Percentiles rank a stretch among this genome's conserved stretches.
Evolutionary conservation across 495 filamentous ascomycete species (phyloP).

Genomic region (Penicillium malachiteum): DNA sequence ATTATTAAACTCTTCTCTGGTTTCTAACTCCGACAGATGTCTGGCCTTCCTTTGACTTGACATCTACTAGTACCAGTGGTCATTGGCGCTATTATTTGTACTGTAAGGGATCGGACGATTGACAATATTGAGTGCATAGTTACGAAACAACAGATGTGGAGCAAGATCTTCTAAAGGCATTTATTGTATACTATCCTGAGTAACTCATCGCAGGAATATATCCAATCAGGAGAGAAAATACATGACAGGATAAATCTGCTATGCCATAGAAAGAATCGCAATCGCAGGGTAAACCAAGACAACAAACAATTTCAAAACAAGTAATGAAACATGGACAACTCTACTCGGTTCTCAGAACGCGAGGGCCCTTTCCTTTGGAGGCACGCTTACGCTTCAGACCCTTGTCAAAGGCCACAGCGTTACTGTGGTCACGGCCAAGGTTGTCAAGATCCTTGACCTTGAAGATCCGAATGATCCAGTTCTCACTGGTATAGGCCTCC

Average conservation of each 20-base stretch:
- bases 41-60: too few species aligned
- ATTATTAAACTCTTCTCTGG: constrained; percentile 21
- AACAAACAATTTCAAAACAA: constrained; percentile 5
- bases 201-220: constrained; percentile 8
- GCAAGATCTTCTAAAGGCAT: constrained; percentile 1
- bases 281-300: constrained; percentile 10
- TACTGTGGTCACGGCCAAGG: constrained; percentile 82
- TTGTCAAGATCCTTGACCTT: constrained; percentile 99
- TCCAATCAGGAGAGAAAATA: constrained; percentile 8
- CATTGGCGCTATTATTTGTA: too few species aligned
- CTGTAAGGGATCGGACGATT: too few species aligned
- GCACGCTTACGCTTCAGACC: constrained; percentile 93
- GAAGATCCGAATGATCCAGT: constrained; percentile 99
- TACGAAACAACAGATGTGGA: too few species aligned
- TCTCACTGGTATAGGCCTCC: constrained; percentile 98
- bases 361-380: constrained; percentile 73
- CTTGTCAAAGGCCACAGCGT: constrained; percentile 82
- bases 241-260: constrained; percentile 10
- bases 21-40: too few species aligned
- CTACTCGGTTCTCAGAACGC: constrained; percentile 82
- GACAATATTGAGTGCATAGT: too few species aligned
- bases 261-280: constrained; percentile 8
- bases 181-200: constrained; percentile 19
- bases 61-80: too few species aligned
- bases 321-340: constrained; percentile 7